Conservation (phyloP, 139 green algal species). For the Nannochloris sp. region DNA sequence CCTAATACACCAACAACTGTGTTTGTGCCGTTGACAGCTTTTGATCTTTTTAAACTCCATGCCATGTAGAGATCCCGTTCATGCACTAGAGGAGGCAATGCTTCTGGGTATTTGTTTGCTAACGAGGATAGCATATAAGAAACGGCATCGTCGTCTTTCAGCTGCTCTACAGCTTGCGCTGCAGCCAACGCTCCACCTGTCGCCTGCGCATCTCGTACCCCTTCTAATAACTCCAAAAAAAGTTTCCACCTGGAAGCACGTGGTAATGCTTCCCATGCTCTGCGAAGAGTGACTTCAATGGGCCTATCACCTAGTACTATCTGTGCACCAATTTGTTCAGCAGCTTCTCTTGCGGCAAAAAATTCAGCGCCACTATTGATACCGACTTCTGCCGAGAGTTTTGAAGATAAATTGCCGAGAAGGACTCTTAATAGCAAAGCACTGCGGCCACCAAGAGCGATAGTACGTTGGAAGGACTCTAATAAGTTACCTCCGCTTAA, state of each 20-base stretch:
- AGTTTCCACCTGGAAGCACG: conserved; percentile 27
- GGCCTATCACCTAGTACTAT: conserved; percentile 79
- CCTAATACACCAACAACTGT: conserved; percentile 70
- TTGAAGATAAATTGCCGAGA: conserved; percentile 20
- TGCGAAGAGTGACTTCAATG: conserved; percentile 73
- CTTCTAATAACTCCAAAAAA: conserved; percentile 23
- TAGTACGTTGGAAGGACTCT: conserved; percentile 31
- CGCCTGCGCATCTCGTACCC: not conserved
- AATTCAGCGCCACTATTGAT: conserved; percentile 54
- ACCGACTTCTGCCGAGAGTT: conserved; percentile 21
- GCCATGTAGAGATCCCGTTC: conserved; percentile 72
- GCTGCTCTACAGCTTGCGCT: conserved; percentile 5
- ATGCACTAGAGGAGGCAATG: conserved; percentile 35
- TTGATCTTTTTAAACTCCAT: conserved; percentile 64
- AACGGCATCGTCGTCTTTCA: conserved; percentile 33
- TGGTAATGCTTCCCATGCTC: conserved; percentile 55
- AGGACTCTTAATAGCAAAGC: conserved; percentile 58
- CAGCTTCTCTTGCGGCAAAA: conserved; percentile 37
- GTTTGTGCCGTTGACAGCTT: conserved; percentile 55
- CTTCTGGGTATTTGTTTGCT: not conserved
- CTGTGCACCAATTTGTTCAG: conserved; percentile 44
- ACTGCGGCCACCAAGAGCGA: conserved; percentile 49
- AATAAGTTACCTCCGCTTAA: conserved; percentile 36
- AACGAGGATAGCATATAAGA: conserved; percentile 18
- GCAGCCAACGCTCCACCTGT: not conserved